Percentiles rank a stretch among this genome's conserved stretches.
Conservation (phyloP, 331 rosid genomes). For the Cucumis variabilis region DNA sequence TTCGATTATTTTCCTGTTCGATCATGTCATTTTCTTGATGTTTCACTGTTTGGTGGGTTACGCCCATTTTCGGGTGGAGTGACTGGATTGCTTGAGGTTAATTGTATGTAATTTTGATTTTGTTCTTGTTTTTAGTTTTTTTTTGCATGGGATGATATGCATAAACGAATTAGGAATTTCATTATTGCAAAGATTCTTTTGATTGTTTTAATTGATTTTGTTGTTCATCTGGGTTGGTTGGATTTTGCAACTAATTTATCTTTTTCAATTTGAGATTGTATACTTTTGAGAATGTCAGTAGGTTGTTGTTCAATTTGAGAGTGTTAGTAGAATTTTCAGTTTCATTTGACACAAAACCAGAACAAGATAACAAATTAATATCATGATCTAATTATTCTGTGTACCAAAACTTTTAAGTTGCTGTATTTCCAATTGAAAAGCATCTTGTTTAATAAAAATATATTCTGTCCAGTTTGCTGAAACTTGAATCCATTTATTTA, state of each 20-base stretch:
- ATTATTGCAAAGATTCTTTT: not conserved
- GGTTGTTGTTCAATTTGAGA: no score
- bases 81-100: slow-evolving; percentile 11
- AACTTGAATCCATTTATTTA: not conserved
- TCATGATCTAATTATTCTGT: not conserved
- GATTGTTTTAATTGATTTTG: no score
- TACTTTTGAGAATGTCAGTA: not conserved
- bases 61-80: slow-evolving; percentile 3
- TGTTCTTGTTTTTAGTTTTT: not conserved
- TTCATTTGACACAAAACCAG: not conserved
- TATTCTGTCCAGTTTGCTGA: not conserved
- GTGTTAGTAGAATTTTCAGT: not conserved
- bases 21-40: not conserved
- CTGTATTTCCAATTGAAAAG: not conserved
- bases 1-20: not conserved
- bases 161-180: not conserved
- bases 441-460: not conserved
- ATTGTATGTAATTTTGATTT: not conserved
- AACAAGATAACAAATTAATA: not conserved
- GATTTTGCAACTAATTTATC: not conserved
- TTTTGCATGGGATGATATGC: not conserved
- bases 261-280: not conserved
- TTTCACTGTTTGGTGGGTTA: not conserved
- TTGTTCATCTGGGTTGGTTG: not conserved
- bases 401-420: not conserved